phyloP scores from a whole-genome alignment of 192 early-diverging fungal species.

The Coemansia umbellata region DNA sequence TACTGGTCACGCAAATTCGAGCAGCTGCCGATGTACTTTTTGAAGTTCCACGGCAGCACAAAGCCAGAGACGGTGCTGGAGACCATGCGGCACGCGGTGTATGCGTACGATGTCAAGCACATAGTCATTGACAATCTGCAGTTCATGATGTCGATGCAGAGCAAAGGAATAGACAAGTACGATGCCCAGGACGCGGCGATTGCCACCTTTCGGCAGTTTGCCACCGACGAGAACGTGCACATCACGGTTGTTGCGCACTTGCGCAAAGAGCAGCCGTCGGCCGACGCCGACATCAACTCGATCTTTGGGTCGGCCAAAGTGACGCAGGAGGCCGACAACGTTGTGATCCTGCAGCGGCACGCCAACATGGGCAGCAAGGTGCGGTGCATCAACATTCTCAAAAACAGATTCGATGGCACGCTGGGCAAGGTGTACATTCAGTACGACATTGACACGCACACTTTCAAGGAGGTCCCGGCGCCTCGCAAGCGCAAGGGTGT shows the following conservation, averaged over 20 bases:
- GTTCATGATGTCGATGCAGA: slow-evolving; percentile 71
- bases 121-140: slow-evolving; percentile 72
- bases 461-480: slow-evolving; percentile 37
- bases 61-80: slow-evolving; percentile 59
- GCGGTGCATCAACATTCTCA: slow-evolving; percentile 59
- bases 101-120: slow-evolving; percentile 68
- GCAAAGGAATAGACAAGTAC: slow-evolving; percentile 58
- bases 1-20: slow-evolving; percentile 61
- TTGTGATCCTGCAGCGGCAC: slow-evolving; percentile 60
- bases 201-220: slow-evolving; percentile 60
- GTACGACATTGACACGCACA: slow-evolving; percentile 31
- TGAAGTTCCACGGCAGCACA: slow-evolving; percentile 73
- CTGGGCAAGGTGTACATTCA: slow-evolving; percentile 55
- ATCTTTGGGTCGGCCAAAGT: slow-evolving; percentile 72
- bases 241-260: slow-evolving; percentile 70
- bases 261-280: slow-evolving; percentile 58
- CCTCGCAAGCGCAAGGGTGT: slow-evolving; percentile 37
- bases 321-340: slow-evolving; percentile 75
- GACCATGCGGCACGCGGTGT: slow-evolving; percentile 64
- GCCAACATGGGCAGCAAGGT: slow-evolving; percentile 35
- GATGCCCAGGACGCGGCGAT: slow-evolving; percentile 67
- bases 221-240: slow-evolving; percentile 65
- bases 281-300: slow-evolving; percentile 62
- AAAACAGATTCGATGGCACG: slow-evolving; percentile 71
- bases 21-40: slow-evolving; percentile 68